Conservation (phyloP, 345 rosid genomes). For the Lenwebbia sp. region DNA sequence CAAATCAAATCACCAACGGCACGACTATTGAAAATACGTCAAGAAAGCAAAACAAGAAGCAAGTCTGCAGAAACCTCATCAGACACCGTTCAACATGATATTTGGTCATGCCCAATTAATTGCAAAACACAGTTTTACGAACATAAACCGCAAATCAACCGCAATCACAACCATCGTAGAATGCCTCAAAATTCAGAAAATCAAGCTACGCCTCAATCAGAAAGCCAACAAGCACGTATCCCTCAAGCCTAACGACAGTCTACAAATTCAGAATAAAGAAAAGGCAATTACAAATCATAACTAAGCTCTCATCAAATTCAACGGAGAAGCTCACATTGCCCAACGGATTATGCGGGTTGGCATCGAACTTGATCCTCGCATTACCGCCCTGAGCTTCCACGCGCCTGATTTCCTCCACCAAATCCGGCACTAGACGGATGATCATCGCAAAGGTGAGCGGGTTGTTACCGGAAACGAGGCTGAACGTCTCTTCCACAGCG, state of each 20-base stretch:
- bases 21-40: background rate
- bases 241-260: background rate
- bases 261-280: background rate
- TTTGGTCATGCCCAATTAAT: background rate
- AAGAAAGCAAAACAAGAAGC: background rate
- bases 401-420: slow-evolving; percentile 84
- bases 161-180: background rate
- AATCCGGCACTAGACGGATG: slow-evolving; percentile 66
- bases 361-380: slow-evolving; percentile 85
- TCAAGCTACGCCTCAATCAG: background rate
- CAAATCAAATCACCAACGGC: background rate
- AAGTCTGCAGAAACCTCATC: background rate
- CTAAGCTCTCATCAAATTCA: background rate
- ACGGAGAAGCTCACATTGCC: slow-evolving; percentile 64
- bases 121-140: background rate
- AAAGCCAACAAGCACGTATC: background rate
- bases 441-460: slow-evolving; percentile 69
- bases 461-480: slow-evolving; percentile 49
- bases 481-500: slow-evolving; percentile 44
- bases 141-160: background rate
- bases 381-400: slow-evolving; percentile 61
- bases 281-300: background rate
- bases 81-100: background rate
- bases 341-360: slow-evolving; percentile 38
- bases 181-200: background rate